Percentiles rank a stretch among this genome's conserved stretches.
Conservation (phyloP, 495 filamentous ascomycete species). For the Lasiosphaeris hirsuta region DNA sequence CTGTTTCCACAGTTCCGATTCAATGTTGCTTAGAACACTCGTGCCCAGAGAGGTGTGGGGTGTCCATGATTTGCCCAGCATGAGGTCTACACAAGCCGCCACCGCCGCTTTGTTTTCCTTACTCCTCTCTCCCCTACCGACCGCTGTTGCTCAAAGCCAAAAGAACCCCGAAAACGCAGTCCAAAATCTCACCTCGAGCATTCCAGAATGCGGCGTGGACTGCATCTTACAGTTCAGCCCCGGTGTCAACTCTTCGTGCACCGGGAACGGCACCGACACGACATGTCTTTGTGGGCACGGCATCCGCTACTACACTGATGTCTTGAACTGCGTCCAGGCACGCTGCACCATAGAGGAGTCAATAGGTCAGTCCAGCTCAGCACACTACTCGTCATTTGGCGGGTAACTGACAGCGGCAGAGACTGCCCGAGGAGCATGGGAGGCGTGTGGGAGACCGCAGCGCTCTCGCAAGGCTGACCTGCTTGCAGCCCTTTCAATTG, state of each 20-base stretch:
- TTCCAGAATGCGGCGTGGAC: conserved; percentile 7
- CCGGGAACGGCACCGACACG: neutral
- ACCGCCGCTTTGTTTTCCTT: no score
- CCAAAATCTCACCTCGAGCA: neutral
- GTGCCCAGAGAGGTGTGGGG: no score
- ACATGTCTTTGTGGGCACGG: conserved; percentile 9
- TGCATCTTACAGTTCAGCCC: conserved; percentile 5
- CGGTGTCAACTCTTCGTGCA: neutral
- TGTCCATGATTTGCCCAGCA: no score
- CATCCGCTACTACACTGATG: conserved; percentile 8
- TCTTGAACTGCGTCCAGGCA: conserved; percentile 12
- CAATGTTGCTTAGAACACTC: no score
- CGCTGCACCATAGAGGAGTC: conserved; percentile 14
- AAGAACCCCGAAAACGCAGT: no score
- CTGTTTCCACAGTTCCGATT: no score
- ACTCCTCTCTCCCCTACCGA: no score
- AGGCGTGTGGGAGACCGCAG: conserved; percentile 19
- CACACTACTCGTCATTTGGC: neutral
- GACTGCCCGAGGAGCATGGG: conserved; percentile 19
- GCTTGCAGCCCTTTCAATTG: conserved; percentile 10
- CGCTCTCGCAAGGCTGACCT: conserved; percentile 19
- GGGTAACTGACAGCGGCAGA: conserved; percentile 8
- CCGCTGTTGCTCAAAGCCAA: no score
- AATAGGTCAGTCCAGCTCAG: conserved; percentile 5
- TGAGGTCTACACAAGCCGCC: no score